Evolutionary conservation across 225 moss, liverwort and hornwort genomes (phyloP).

Genomic region (Anthoceros angustus): DNA sequence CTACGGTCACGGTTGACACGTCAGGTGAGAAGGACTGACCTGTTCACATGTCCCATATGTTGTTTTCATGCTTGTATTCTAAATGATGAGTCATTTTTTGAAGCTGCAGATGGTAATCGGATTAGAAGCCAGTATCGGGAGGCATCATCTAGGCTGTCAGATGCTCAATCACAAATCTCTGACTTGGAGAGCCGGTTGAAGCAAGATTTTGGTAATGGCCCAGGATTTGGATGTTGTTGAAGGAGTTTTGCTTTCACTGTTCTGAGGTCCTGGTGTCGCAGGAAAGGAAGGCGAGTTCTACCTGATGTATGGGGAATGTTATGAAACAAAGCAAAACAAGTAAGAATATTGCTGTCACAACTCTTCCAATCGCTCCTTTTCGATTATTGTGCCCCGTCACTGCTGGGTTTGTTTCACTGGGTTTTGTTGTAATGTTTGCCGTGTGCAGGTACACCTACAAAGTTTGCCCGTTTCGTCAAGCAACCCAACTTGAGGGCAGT

Average conservation of each 20-base stretch:
- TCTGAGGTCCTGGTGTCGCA: slow-evolving; percentile 13
- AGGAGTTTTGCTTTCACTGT: not conserved
- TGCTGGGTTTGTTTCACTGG: not conserved
- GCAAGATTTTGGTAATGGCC: slow-evolving; percentile 53
- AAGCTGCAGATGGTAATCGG: slow-evolving; percentile 64
- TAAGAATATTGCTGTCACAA: slow-evolving; percentile 15
- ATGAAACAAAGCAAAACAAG: slow-evolving; percentile 81
- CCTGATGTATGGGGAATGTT: slow-evolving; percentile 60
- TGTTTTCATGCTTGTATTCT: not conserved
- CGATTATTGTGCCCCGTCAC: not conserved
- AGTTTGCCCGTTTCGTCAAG: slow-evolving; percentile 79
- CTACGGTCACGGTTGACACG: not conserved
- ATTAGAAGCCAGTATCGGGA: slow-evolving; percentile 62
- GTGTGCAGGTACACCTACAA: slow-evolving; percentile 69
- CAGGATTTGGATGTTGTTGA: not conserved
- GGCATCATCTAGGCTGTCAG: slow-evolving; percentile 29
- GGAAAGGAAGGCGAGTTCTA: slow-evolving; percentile 84
- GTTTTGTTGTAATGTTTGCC: not conserved
- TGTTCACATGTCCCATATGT: not conserved
- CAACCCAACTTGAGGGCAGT: slow-evolving; percentile 69
- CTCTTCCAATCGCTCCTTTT: not conserved
- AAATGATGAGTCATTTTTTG: not conserved
- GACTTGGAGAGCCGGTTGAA: slow-evolving; percentile 60
- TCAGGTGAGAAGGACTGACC: not conserved
- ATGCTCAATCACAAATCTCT: slow-evolving; percentile 39